phyloP scores from a whole-genome alignment of 1,284 basidiomycete genomes.

The Ustilago loliicola region DNA sequence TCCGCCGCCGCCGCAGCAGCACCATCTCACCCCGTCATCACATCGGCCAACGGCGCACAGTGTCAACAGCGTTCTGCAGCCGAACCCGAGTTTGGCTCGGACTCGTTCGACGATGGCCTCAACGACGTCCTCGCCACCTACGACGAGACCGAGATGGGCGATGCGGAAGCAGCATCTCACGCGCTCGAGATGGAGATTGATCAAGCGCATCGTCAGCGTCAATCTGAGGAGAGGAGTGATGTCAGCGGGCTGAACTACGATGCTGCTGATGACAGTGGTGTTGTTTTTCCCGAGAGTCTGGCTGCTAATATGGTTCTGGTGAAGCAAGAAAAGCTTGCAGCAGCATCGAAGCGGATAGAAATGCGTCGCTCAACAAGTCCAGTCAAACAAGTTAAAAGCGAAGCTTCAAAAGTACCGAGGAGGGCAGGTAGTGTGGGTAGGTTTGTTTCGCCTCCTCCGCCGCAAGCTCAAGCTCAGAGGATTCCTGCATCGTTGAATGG shows the following conservation, averaged over 20 bases:
- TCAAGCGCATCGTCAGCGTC: conserved; percentile 4
- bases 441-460: conserved; percentile 45
- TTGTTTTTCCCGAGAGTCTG: conserved; percentile 14
- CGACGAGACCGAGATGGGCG: conserved; percentile 45
- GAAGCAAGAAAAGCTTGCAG: conserved; percentile 30
- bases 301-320: neutral
- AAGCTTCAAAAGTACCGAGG: conserved; percentile 21
- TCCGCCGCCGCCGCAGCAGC: neutral
- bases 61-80: conserved; percentile 5
- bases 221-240: neutral
- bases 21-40: conserved; percentile 7
- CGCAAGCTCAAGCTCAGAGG: neutral
- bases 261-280: conserved; percentile 45
- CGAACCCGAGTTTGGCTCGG: conserved; percentile 32
- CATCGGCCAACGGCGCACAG: conserved; percentile 3
- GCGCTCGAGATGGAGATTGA: conserved; percentile 52
- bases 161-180: conserved; percentile 41
- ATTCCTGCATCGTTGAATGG: conserved; percentile 1
- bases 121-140: conserved; percentile 34
- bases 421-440: conserved; percentile 49
- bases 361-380: conserved; percentile 43
- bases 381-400: conserved; percentile 46
- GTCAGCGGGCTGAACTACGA: conserved; percentile 11
- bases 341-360: conserved; percentile 10
- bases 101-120: conserved; percentile 42